These are phyloP conservation scores for Komagataea norvegica DNA, from an alignment of 1,139 yeast genomes.

Conservation along the genomic window DNA sequence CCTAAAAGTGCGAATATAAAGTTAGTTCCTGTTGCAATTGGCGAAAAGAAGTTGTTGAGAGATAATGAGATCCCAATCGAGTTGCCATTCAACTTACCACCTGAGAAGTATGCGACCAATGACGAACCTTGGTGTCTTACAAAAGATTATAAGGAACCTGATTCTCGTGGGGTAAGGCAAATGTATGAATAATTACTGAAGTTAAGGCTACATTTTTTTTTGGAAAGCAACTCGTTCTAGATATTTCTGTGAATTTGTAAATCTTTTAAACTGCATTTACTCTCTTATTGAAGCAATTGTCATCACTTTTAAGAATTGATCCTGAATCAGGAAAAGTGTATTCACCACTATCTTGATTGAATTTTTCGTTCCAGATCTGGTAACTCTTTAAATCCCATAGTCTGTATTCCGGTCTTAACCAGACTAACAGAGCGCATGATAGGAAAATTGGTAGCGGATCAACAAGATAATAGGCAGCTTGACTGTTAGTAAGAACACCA, in stretches of 20 bases:
- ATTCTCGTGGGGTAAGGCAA: constrained; percentile 10
- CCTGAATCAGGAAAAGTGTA: too few species aligned
- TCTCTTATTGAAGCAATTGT: too few species aligned
- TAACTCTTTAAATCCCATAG: constrained; percentile 2
- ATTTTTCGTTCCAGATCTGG: too few species aligned
- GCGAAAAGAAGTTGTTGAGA: constrained; percentile 23
- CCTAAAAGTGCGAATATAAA: constrained; percentile 14
- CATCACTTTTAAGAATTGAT: too few species aligned
- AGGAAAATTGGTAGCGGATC: constrained; percentile 24
- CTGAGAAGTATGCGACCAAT: constrained; percentile 32
- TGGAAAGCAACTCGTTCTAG: too few species aligned
- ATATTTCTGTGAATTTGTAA: too few species aligned
- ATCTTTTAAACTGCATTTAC: too few species aligned
- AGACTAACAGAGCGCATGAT: background rate
- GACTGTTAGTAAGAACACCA: constrained; percentile 30
- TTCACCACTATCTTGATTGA: too few species aligned
- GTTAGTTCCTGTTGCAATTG: constrained; percentile 36
- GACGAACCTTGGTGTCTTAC: constrained; percentile 51
- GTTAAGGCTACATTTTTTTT: too few species aligned
- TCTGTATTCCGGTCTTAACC: constrained; percentile 1
- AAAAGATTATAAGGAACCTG: constrained; percentile 13
- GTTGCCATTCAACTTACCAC: constrained; percentile 53
- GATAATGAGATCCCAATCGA: constrained; percentile 34
- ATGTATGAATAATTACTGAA: too few species aligned
- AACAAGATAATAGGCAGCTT: constrained; percentile 34